Evolutionary conservation across 2,329 filamentous ascomycete species (phyloP).

Genomic region (Penicillium sp.): DNA sequence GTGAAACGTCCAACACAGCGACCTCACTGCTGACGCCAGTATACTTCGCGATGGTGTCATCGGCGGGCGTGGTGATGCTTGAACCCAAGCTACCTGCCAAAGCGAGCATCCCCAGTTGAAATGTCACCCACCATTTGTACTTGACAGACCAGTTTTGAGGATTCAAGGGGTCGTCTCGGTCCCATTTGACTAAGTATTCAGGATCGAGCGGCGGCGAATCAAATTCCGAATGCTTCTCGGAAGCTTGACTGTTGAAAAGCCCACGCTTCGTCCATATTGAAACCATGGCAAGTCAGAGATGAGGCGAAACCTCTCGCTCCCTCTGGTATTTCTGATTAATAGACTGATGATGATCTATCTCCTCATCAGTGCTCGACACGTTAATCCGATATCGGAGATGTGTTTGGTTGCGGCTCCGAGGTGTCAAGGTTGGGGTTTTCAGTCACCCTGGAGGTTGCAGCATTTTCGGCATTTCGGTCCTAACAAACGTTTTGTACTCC

Average conservation of each 20-base stretch:
- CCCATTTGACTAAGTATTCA: slow-evolving; percentile 16
- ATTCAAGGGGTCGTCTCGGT: slow-evolving; percentile 32
- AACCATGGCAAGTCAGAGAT: background rate
- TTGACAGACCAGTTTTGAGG: slow-evolving; percentile 49
- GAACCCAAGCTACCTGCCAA: slow-evolving; percentile 53
- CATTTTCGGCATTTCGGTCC: background rate
- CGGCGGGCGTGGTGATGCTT: slow-evolving; percentile 54
- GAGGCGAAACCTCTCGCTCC: background rate
- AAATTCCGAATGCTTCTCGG: background rate
- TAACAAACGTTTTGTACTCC: background rate
- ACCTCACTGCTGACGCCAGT: slow-evolving; percentile 47
- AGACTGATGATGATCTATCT: background rate
- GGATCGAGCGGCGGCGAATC: slow-evolving; percentile 1
- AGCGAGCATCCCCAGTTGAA: slow-evolving; percentile 54
- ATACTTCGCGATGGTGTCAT: slow-evolving; percentile 45
- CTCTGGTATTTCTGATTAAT: background rate
- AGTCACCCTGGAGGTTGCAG: background rate
- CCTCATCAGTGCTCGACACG: background rate
- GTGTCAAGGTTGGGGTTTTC: background rate
- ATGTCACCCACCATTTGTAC: slow-evolving; percentile 53
- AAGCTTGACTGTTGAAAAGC: background rate
- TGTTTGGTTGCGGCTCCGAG: background rate
- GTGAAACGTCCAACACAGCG: slow-evolving; percentile 48
- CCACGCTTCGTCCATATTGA: background rate
- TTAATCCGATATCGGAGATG: background rate